Evolutionary conservation across 73 alveolate genomes (phyloP), one percentile per base, ranked within the genome.

Genomic region (Paraurostyla sp.): DNA sequence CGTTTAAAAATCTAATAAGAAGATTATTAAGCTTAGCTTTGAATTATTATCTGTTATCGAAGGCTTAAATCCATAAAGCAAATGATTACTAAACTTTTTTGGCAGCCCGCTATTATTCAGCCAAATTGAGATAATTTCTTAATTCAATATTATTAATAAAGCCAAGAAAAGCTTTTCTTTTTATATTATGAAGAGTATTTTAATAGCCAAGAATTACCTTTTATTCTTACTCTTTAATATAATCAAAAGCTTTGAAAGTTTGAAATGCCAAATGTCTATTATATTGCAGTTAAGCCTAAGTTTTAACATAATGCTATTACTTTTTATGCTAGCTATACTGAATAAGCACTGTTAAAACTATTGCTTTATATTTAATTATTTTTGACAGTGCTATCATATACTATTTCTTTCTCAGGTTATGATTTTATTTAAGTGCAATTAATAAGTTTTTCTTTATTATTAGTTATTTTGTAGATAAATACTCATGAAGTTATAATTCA

Each of bases 41-140:
- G 58, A 65, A 65, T 38, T 65, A 22, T 1, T 38, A 6, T 35
- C 58, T 32, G 7, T 38, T 65, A 3, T 13, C 13, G 25, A 65
- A 65, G 13, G 82, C 82, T 6, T 6, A 6, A 38, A 38, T 32
- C 82, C 82, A 65, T n/a, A n/a, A n/a, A n/a, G n/a, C n/a, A n/a
- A n/a, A n/a, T n/a, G n/a, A n/a, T n/a, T n/a, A n/a, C n/a, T 40
- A 22, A 38, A 38, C 13, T 40, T 33, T 1, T 38, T 38, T 65
- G 43, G n/a, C n/a, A n/a, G n/a, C n/a, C 9, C 41, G 1, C 56
- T 40, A 6, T 65, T 36, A 1, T 1, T 65, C 32, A 1, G 56
- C 18, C 41, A 65, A 32, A 18, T n/a, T n/a, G n/a, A n/a, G n/a
- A n/a, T 11, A 65, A 13, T 65, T 65, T 3, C 33, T 65, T 7